phyloP scores from a whole-genome alignment of 257 asterid genomes.

The Nicotiana otophora region DNA sequence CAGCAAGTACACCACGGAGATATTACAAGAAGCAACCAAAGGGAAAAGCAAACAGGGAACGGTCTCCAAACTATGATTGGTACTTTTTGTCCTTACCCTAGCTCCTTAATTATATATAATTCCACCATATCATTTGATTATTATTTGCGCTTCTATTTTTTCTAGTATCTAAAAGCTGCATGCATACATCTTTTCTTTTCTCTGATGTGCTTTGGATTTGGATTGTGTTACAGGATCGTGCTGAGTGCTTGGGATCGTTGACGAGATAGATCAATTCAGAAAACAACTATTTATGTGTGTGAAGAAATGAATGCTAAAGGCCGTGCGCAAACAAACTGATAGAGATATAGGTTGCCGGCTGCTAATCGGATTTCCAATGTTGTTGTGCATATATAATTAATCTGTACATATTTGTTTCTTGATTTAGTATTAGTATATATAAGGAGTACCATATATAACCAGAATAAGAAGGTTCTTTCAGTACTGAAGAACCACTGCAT shows the following conservation, averaged over 20 bases:
- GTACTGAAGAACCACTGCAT: neutral
- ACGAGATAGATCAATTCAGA: neutral
- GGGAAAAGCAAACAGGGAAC: slow-evolving; percentile 29
- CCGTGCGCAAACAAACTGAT: neutral
- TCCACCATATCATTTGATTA: neutral
- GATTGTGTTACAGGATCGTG: slow-evolving; percentile 44
- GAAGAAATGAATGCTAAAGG: neutral
- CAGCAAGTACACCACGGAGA: slow-evolving; percentile 56
- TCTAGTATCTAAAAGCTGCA: too few relatives aligned
- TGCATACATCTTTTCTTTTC: neutral
- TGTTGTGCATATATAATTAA: neutral
- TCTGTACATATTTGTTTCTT: neutral
- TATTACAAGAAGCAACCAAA: slow-evolving; percentile 48
- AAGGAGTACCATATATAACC: neutral
- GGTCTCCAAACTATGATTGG: slow-evolving; percentile 57
- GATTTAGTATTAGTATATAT: neutral
- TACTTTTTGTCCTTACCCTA: neutral
- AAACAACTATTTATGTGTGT: neutral
- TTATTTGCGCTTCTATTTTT: neutral
- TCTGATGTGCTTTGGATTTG: neutral
- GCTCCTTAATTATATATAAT: neutral
- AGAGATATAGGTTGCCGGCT: neutral
- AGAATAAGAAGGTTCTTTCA: neutral
- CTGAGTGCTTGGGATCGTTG: slow-evolving; percentile 62
- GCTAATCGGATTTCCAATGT: neutral